Percentiles rank a stretch among this genome's conserved stretches.
These are phyloP conservation scores for Colletotrichum tropicicola DNA, from an alignment of 2,329 filamentous ascomycete species.

Conservation along the genomic window DNA sequence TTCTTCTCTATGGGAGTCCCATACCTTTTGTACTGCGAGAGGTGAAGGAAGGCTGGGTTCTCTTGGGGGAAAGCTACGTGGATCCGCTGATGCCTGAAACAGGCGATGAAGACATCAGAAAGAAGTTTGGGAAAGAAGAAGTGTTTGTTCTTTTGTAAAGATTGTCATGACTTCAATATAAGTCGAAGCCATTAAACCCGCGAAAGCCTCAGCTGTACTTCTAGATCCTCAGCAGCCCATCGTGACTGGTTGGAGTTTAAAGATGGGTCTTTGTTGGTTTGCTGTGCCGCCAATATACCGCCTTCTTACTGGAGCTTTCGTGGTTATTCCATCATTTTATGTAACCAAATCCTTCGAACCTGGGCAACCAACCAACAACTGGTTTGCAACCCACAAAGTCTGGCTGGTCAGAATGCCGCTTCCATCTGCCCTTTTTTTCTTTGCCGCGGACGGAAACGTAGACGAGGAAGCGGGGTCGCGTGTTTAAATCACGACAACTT, in stretches of 20 bases:
- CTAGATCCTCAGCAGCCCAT: too few species aligned
- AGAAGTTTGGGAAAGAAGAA: neutral
- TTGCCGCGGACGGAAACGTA: neutral
- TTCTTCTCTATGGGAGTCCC: neutral
- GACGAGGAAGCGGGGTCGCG: slow-evolving; percentile 1
- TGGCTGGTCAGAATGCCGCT: neutral
- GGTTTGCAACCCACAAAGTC: neutral
- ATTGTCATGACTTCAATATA: neutral
- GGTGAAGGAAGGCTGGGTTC: neutral
- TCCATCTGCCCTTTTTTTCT: neutral
- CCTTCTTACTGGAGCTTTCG: neutral
- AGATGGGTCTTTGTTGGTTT: neutral
- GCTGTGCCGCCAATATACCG: slow-evolving; percentile 6
- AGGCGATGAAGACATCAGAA: neutral
- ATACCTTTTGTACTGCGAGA: slow-evolving; percentile 5
- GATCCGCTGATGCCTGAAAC: slow-evolving; percentile 13
- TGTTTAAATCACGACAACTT: neutral
- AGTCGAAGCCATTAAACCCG: too few species aligned
- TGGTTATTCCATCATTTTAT: slow-evolving; percentile 20
- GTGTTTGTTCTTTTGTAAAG: neutral
- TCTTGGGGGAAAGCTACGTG: slow-evolving; percentile 3
- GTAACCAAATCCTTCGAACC: neutral
- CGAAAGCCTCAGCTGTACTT: too few species aligned
- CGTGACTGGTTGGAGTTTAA: neutral
- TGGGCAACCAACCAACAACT: neutral